Base-by-base conservation (phyloP, 2,329 filamentous ascomycete genomes). In the Microsporum audouinii region DNA sequence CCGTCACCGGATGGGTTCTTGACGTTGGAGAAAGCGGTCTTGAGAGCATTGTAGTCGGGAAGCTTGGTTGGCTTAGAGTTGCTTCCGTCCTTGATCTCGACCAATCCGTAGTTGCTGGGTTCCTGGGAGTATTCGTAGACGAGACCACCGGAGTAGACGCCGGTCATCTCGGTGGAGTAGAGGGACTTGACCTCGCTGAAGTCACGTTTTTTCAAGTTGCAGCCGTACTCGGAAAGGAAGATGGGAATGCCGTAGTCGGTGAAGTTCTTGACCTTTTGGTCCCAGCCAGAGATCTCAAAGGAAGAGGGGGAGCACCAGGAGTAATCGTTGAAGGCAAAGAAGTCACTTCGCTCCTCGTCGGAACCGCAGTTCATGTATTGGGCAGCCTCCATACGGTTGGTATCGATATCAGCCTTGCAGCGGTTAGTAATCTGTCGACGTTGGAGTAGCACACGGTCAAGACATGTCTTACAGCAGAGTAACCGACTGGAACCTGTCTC, bases 151-250 rank as follows among this genome's bases (percentile, higher is more conserved):
- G 91, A 96, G 83, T 96, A 97, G 69, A 96, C 91, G 17, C 75
- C 68, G 5, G 87, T 91, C 92, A 97, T 97, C 63, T 96, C 73
- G 23, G 75, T 76, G 75, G 79, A 83, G 86, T 96, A 97, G 62
- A 99, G 80, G 53, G 91, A 81, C 56, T 76, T 75, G 59, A 96
- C 77, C 78, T 96, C 92, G 63, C 84, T 80, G 70, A 96, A 99
- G 70, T 87, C 79, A 68, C 92, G 91, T 63, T 79, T 83, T 80
- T 89, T 91, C 71, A 83, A 87, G 76, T 84, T 86, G 81, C 94
- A 99, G 64, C 94, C 94, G 72, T 88, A 97, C 76, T 97, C 94
- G 58, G 91, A 96, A 60, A 99, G 82, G 84, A 96, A 96, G 71
- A 96, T 87, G 62, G 91, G 89, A 60, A 96, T 79, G 68, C 89